These are phyloP conservation scores for Discostella pseudostelligera DNA, from an alignment of 108 stramenopile species.

Conservation along the genomic window DNA sequence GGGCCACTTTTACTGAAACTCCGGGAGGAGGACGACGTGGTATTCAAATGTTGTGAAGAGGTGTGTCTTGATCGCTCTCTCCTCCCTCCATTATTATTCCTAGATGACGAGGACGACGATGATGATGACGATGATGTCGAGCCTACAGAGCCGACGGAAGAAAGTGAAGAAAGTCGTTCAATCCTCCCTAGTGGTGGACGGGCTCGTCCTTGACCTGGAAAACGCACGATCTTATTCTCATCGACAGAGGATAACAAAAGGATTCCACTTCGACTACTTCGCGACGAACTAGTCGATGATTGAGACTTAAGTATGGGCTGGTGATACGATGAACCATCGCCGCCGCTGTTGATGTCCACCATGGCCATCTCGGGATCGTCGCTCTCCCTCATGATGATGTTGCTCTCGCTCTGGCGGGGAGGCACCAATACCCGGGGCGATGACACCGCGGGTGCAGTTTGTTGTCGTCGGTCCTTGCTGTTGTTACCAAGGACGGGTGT, in stretches of 20 bases:
- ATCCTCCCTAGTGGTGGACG: conserved; percentile 22
- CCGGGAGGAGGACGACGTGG: background rate
- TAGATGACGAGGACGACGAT: background rate
- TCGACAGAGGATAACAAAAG: background rate
- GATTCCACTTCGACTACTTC: conserved; percentile 1
- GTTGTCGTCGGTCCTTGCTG: background rate
- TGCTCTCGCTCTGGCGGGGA: background rate
- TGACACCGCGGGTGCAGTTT: background rate
- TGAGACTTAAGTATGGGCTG: conserved; percentile 6
- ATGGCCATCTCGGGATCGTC: conserved; percentile 24
- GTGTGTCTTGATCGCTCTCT: conserved; percentile 3
- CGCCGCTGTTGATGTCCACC: background rate
- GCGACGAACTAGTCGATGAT: background rate
- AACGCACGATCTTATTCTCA: conserved; percentile 11
- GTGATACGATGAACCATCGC: background rate
- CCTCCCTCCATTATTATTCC: background rate
- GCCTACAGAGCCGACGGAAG: conserved; percentile 4
- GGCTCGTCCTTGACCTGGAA: conserved; percentile 10
- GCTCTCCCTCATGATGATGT: background rate
- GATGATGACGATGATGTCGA: background rate
- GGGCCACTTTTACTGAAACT: background rate
- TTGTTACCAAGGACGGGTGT: conserved; percentile 19
- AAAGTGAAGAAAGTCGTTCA: background rate
- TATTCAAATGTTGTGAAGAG: background rate
- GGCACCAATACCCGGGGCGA: background rate